Percentiles rank a stretch among this genome's conserved stretches.
Conservation (phyloP, 148 eudicot genomes). For the Silene uniflora region DNA sequence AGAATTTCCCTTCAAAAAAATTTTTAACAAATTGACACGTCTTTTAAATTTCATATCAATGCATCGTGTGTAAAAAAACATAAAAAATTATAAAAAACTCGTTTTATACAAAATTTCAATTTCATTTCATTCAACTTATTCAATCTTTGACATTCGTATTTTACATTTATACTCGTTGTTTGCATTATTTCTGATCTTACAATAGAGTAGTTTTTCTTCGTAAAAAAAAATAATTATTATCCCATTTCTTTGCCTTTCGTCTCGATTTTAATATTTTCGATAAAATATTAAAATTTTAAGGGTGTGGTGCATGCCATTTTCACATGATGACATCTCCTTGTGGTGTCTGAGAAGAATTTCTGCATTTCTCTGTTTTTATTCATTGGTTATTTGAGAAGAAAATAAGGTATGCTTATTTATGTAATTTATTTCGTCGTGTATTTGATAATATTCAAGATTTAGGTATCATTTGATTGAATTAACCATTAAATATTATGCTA, state of each 20-base stretch:
- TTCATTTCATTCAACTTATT: background rate
- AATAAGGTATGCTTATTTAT: conserved; percentile 20
- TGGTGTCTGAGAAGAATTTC: conserved; percentile 4
- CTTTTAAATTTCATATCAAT: too few relatives aligned
- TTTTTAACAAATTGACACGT: background rate
- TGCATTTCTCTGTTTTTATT: background rate
- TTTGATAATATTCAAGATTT: background rate
- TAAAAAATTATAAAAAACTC: too few relatives aligned
- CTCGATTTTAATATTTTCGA: background rate
- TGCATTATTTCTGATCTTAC: background rate
- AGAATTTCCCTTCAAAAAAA: too few relatives aligned
- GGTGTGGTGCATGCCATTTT: too few relatives aligned
- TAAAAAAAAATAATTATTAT: background rate
- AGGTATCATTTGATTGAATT: background rate
- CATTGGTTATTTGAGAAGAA: conserved; percentile 14
- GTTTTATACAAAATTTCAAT: background rate
- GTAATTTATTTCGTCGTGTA: background rate
- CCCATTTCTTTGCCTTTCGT: background rate
- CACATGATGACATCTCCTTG: background rate
- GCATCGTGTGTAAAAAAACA: background rate
- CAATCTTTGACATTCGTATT: background rate
- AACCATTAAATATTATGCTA: background rate
- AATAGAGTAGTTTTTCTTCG: background rate
- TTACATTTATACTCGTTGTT: background rate
- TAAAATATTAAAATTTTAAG: background rate